Conservation (phyloP, 768 basidiomycete genomes). For the Lactifluus volemus region DNA sequence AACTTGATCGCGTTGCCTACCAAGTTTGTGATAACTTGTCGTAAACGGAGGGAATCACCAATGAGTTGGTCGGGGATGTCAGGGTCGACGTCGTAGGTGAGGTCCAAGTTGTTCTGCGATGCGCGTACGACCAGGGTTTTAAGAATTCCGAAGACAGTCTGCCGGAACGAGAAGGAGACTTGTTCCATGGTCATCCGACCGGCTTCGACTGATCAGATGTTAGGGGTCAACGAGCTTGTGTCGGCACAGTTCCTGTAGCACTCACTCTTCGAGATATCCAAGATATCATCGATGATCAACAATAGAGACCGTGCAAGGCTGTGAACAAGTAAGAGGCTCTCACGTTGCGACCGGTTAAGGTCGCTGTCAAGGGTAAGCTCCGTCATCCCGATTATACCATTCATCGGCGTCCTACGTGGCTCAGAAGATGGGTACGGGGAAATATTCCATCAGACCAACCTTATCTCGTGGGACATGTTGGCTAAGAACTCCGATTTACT, state of each 20-base stretch:
- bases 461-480: conserved; percentile 96
- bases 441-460: conserved; percentile 35
- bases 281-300: conserved; percentile 96
- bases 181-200: conserved; percentile 99
- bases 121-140: conserved; percentile 98
- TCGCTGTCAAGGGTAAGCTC: conserved; percentile 96
- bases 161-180: conserved; percentile 95
- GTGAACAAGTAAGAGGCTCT: conserved; percentile 92
- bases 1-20: conserved; percentile 98
- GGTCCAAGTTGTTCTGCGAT: conserved; percentile 90
- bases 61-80: conserved; percentile 96
- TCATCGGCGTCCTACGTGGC: conserved; percentile 88
- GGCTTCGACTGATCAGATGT: conserved; percentile 67
- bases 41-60: conserved; percentile 88
- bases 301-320: conserved; percentile 87
- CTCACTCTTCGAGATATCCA: conserved; percentile 99
- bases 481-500: conserved; percentile 97
- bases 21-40: conserved; percentile 92
- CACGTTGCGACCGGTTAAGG: conserved; percentile 86
- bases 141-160: conserved; percentile 93
- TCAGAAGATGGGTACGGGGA: neutral
- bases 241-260: conserved; percentile 19
- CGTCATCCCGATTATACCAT: conserved; percentile 99
- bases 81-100: conserved; percentile 93
- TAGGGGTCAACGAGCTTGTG: conserved; percentile 5